Conservation (phyloP, 2,329 filamentous ascomycete genomes). For the Elsinoe australis region DNA sequence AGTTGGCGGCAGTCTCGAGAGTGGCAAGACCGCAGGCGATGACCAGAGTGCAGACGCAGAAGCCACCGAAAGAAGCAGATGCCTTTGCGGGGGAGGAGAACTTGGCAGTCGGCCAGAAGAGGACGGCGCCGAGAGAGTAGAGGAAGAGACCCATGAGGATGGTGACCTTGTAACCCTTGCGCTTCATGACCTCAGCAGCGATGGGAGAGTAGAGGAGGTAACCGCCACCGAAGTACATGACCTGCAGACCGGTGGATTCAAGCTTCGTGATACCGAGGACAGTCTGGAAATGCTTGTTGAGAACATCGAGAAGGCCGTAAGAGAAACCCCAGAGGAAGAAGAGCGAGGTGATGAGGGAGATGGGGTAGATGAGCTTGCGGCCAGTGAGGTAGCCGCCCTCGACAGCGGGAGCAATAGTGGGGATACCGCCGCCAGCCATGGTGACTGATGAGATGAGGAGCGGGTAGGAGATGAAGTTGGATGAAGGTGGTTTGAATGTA, state of each 20-base stretch:
- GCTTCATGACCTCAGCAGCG: conserved; percentile 37
- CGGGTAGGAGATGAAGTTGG: background rate
- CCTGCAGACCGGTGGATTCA: conserved; percentile 38
- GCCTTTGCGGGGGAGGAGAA: conserved; percentile 27
- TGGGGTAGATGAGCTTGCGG: conserved; percentile 43
- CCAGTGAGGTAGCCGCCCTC: conserved; percentile 38
- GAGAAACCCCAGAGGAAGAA: conserved; percentile 41
- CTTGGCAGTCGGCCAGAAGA: conserved; percentile 35
- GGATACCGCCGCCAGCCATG: conserved; percentile 38
- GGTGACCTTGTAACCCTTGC: conserved; percentile 40
- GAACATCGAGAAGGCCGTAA: conserved; percentile 46
- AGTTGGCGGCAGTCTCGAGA: conserved; percentile 35
- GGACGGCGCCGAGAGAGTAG: conserved; percentile 33
- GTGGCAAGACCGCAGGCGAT: conserved; percentile 36
- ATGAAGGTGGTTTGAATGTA: too few species aligned
- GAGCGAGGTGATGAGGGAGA: conserved; percentile 40
- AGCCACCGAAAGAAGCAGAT: conserved; percentile 32
- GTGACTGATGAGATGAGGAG: conserved; percentile 15
- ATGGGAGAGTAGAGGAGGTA: conserved; percentile 38
- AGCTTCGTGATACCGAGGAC: conserved; percentile 35
- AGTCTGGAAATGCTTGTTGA: conserved; percentile 44
- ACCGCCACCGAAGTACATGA: conserved; percentile 38
- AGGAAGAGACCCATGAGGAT: conserved; percentile 36
- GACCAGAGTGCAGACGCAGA: conserved; percentile 33
- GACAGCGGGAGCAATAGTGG: conserved; percentile 32